phyloP scores from a whole-genome alignment of 306 rosid genomes.

The Rosa rugosa region DNA sequence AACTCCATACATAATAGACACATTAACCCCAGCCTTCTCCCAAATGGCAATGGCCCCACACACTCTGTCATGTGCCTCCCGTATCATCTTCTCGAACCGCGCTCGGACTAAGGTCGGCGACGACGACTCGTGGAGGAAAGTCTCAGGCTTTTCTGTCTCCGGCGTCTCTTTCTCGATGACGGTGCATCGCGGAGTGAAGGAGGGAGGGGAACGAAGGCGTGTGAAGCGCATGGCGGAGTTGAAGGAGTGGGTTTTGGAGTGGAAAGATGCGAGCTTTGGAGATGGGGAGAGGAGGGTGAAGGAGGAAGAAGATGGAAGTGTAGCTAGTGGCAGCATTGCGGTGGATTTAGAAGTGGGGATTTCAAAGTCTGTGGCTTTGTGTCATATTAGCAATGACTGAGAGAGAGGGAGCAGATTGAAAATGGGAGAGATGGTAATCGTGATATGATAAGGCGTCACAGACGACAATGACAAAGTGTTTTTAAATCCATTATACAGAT shows the following conservation, averaged over 20 bases:
- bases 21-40: slow-evolving; percentile 98
- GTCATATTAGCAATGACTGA: not conserved
- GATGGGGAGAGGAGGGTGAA: slow-evolving; percentile 26
- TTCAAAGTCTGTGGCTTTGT: too few relatives aligned
- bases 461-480: too few relatives aligned
- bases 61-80: slow-evolving; percentile 81
- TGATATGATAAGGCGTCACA: too few relatives aligned
- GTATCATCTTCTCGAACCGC: slow-evolving; percentile 92
- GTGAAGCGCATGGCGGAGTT: not conserved
- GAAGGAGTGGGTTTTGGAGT: not conserved
- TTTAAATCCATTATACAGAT: too few relatives aligned
- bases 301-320: slow-evolving; percentile 35
- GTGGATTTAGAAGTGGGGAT: too few relatives aligned
- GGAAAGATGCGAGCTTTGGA: not conserved
- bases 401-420: not conserved
- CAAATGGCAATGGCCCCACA: slow-evolving; percentile 79
- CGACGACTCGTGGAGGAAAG: slow-evolving; percentile 67
- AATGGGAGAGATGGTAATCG: not conserved
- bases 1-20: slow-evolving; percentile 84
- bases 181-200: slow-evolving; percentile 27
- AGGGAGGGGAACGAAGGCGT: slow-evolving; percentile 19
- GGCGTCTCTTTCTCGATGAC: slow-evolving; percentile 79
- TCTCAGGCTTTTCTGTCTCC: slow-evolving; percentile 61
- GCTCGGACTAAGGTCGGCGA: slow-evolving; percentile 54
- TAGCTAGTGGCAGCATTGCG: slow-evolving; percentile 31